These are phyloP conservation scores for Rhodotorula paludigena DNA, from an alignment of 768 basidiomycete genomes.

Conservation along the genomic window DNA sequence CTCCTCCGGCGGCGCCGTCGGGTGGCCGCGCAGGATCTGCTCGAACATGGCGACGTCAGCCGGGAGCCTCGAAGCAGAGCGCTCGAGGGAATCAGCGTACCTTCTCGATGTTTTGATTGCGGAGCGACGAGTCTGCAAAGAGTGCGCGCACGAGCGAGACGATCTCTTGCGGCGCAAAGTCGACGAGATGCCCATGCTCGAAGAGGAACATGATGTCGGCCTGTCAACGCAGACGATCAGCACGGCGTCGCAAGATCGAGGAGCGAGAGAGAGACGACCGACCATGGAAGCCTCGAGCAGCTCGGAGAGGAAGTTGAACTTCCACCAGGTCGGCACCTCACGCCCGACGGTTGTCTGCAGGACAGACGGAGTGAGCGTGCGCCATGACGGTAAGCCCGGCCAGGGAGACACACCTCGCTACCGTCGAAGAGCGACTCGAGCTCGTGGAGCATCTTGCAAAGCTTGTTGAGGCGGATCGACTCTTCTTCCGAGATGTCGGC, in stretches of 20 bases:
- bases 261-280: neutral
- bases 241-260: constrained; percentile 21
- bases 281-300: constrained; percentile 46
- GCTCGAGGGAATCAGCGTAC: constrained; percentile 1
- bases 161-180: constrained; percentile 49
- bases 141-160: constrained; percentile 48
- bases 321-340: constrained; percentile 50
- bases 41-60: neutral
- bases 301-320: constrained; percentile 52
- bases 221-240: constrained; percentile 32
- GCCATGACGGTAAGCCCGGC: neutral
- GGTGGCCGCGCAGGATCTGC: constrained; percentile 22
- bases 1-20: constrained; percentile 14
- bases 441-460: constrained; percentile 47
- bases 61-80: no score
- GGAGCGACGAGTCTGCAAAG: constrained; percentile 44
- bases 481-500: constrained; percentile 51
- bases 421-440: constrained; percentile 48
- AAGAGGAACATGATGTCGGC: constrained; percentile 52
- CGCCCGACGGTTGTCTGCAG: constrained; percentile 45
- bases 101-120: constrained; percentile 40
- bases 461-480: constrained; percentile 47
- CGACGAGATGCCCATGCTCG: constrained; percentile 49
- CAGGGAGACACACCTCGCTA: constrained; percentile 14
- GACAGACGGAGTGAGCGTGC: no score